phyloP scores from a whole-genome alignment of 495 filamentous ascomycete species.

The Penicillium lividum region DNA sequence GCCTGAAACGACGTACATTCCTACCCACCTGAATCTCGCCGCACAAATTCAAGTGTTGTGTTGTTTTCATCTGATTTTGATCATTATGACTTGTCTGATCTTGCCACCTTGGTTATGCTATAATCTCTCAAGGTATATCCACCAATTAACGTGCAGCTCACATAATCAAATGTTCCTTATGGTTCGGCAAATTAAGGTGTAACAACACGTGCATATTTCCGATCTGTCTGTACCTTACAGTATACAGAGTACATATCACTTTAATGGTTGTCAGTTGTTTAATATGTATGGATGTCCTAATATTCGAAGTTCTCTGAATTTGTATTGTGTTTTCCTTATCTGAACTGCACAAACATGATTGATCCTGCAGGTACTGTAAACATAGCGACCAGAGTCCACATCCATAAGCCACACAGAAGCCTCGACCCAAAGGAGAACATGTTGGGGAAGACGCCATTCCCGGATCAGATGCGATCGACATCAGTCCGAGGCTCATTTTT shows the following conservation, averaged over 20 bases:
- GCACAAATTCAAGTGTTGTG: too few species aligned
- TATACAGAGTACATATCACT: not conserved
- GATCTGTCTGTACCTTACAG: not conserved
- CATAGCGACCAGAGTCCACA: not conserved
- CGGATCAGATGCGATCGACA: constrained; percentile 19
- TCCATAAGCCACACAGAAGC: not conserved
- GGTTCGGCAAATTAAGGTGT: not conserved
- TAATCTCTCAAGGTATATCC: not conserved
- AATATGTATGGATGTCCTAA: not conserved
- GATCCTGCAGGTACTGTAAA: not conserved
- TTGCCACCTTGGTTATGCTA: not conserved
- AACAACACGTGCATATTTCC: not conserved
- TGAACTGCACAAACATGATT: constrained; percentile 1
- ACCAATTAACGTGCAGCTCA: not conserved
- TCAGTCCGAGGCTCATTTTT: constrained; percentile 29
- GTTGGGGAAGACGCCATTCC: constrained; percentile 2
- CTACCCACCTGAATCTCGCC: too few species aligned
- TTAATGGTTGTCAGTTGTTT: not conserved
- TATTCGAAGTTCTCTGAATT: not conserved
- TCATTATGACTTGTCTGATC: not conserved
- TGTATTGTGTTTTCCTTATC: not conserved
- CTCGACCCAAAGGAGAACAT: not conserved
- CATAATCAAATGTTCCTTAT: not conserved
- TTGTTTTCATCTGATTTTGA: not conserved
- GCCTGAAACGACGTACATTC: too few species aligned